Evolutionary conservation across 352 stramenopile species (phyloP).

Genomic region (Phytopythium boreale): DNA sequence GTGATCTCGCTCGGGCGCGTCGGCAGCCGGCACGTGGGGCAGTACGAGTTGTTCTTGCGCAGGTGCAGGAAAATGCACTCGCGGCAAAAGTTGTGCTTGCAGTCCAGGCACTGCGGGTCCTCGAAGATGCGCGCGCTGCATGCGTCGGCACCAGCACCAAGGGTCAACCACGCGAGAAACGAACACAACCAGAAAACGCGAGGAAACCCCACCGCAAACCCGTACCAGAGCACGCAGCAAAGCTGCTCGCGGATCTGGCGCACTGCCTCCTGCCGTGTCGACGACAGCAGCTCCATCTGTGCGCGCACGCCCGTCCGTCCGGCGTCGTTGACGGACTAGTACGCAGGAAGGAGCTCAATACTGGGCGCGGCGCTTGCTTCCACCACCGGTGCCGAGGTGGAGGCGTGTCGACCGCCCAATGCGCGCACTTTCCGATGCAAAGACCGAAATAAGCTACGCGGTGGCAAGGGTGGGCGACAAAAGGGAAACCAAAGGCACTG

Average conservation of each 20-base stretch:
- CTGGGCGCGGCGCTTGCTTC: not conserved
- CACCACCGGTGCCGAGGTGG: not conserved
- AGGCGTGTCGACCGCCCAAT: not conserved
- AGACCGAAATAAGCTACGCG: not conserved
- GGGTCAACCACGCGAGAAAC: not conserved
- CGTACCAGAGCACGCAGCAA: constrained; percentile 71
- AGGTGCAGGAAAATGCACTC: constrained; percentile 70
- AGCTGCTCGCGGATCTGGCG: constrained; percentile 80
- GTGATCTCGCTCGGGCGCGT: constrained; percentile 76
- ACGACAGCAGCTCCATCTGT: constrained; percentile 59
- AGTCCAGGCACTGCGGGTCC: constrained; percentile 84
- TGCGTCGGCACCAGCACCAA: not conserved
- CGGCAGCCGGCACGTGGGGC: constrained; percentile 69
- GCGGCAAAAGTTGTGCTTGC: constrained; percentile 88
- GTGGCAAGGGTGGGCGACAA: not conserved
- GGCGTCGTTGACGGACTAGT: no score
- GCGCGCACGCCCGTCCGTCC: not conserved
- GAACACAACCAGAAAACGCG: not conserved
- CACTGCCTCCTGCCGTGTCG: constrained; percentile 48
- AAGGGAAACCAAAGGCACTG: not conserved
- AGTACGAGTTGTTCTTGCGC: constrained; percentile 50
- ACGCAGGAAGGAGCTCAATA: not conserved
- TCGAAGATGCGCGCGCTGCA: constrained; percentile 63
- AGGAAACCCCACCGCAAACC: constrained; percentile 5
- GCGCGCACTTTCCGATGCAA: constrained; percentile 5